Evolutionary conservation across 352 stramenopile species (phyloP).

Genomic region (Phytopythium cucurbitacearum): DNA sequence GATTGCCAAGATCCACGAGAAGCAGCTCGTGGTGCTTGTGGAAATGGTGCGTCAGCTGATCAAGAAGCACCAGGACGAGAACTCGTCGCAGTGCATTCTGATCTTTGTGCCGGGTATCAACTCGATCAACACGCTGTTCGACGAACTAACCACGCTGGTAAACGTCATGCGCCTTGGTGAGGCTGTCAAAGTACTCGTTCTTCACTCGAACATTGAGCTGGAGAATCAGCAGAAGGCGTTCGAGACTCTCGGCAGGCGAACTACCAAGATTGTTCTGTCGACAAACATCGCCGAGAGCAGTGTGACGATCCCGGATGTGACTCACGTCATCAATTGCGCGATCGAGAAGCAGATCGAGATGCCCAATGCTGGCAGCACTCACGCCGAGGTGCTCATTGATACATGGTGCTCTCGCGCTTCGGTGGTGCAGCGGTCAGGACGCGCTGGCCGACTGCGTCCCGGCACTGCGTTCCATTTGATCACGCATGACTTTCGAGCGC

Average conservation of each 20-base stretch:
- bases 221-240: slow-evolving; percentile 77
- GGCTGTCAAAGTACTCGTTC: slow-evolving; percentile 45
- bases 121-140: slow-evolving; percentile 90
- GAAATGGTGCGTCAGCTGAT: slow-evolving; percentile 60
- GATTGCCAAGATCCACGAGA: slow-evolving; percentile 61
- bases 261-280: slow-evolving; percentile 92
- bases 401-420: slow-evolving; percentile 94
- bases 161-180: slow-evolving; percentile 8
- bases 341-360: slow-evolving; percentile 87
- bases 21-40: slow-evolving; percentile 51
- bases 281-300: slow-evolving; percentile 97
- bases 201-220: slow-evolving; percentile 72
- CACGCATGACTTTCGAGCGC: slow-evolving; percentile 51
- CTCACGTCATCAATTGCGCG: slow-evolving; percentile 83
- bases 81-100: slow-evolving; percentile 81
- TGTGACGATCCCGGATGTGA: slow-evolving; percentile 94
- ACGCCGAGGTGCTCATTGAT: slow-evolving; percentile 69
- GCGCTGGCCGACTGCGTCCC: slow-evolving; percentile 91
- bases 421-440: slow-evolving; percentile 76
- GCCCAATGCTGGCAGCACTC: slow-evolving; percentile 55
- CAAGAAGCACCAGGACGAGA: slow-evolving; percentile 26
- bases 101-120: slow-evolving; percentile 94
- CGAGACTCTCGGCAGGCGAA: slow-evolving; percentile 28
- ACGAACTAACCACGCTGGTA: slow-evolving; percentile 47
- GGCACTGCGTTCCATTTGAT: slow-evolving; percentile 92